Evolutionary conservation across 1,284 basidiomycete species (phyloP).

Genomic region (Heterobasidion occidentale): DNA sequence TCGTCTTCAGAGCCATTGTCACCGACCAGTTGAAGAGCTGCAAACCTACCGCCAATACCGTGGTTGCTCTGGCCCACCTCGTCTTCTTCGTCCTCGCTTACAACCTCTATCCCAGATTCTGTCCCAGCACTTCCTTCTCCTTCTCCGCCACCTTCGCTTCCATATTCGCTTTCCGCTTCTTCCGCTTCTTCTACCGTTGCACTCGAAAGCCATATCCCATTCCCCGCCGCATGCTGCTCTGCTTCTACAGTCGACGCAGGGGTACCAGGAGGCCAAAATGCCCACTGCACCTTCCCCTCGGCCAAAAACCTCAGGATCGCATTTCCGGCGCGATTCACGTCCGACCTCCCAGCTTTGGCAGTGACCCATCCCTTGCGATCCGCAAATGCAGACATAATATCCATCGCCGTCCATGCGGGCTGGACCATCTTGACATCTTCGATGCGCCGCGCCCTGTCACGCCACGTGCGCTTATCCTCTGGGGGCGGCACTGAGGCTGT

Average conservation of each 20-base stretch:
- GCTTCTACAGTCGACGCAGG: background rate
- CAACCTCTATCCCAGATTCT: constrained; percentile 15
- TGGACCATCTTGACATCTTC: constrained; percentile 10
- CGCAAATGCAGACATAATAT: constrained; percentile 75
- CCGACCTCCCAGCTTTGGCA: constrained; percentile 83
- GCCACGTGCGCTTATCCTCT: constrained; percentile 68
- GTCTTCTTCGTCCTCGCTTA: background rate
- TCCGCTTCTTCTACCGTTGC: constrained; percentile 17
- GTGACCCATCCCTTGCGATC: constrained; percentile 76
- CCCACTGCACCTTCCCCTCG: constrained; percentile 77
- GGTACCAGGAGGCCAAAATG: constrained; percentile 69
- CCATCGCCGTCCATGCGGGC: constrained; percentile 67
- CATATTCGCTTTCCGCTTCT: constrained; percentile 25
- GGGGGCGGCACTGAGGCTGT: constrained; percentile 24
- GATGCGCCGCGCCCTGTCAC: constrained; percentile 34
- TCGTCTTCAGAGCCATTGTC: background rate
- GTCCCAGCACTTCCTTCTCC: constrained; percentile 15
- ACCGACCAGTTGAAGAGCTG: background rate
- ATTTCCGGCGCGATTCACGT: constrained; percentile 84
- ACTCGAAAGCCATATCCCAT: constrained; percentile 54
- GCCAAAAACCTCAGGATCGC: constrained; percentile 65
- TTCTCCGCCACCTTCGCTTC: constrained; percentile 20
- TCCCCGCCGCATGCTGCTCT: constrained; percentile 16
- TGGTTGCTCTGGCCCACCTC: no score
- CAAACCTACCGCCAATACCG: background rate